Base-by-base conservation (phyloP, 2,329 filamentous ascomycete species). In the Penicillium sp. region DNA sequence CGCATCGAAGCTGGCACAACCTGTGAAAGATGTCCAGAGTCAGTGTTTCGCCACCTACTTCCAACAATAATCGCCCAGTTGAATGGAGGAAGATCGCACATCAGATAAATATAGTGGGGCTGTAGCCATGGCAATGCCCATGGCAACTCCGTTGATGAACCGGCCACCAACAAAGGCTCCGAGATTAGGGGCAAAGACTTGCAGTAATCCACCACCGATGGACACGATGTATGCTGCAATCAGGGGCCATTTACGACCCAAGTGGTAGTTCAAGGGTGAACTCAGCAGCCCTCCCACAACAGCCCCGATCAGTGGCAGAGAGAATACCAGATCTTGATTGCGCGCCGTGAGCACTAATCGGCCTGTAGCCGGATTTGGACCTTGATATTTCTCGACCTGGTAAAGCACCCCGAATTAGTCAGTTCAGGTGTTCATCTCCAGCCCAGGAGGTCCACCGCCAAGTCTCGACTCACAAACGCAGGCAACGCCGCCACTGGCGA, bases 71-170 rank as follows among this genome's bases (percentile, higher is more conserved):
- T 18, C 18, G 18, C 5, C 13, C 0, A 34, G 18, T 13, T n/a
- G 2, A 28, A 8, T 18, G 28, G 3, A 39, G 29, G 5, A 4
- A 8, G 24, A 34, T 9, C 48, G 27, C 48, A 61, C 60, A 53
- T 70, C 67, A 3, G 66, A 63, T 13, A 69, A 54, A 56, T 69
- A 70, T 24, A 70, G 48, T 8, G 66, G 66, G 4, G 65, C 65
- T 25, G 63, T 68, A 7, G 63, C 61, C 51, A 62, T 65, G 33
- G 64, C 59, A 34, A 68, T 58, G 1, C 65, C 65, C 41, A 68
- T 61, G 4, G 63, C 60, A 45, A 64, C 48, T 4, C 54, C 59
- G 51, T 66, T 68, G 43, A 65, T 53, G 24, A 61, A 64, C 7
- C 66, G 60, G 4, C 66, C 66, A 12, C 55, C 55, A 18, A 68